These are phyloP conservation scores for Zoysia japonica DNA, from an alignment of 176 grass and related monocot species.

Conservation along the genomic window DNA sequence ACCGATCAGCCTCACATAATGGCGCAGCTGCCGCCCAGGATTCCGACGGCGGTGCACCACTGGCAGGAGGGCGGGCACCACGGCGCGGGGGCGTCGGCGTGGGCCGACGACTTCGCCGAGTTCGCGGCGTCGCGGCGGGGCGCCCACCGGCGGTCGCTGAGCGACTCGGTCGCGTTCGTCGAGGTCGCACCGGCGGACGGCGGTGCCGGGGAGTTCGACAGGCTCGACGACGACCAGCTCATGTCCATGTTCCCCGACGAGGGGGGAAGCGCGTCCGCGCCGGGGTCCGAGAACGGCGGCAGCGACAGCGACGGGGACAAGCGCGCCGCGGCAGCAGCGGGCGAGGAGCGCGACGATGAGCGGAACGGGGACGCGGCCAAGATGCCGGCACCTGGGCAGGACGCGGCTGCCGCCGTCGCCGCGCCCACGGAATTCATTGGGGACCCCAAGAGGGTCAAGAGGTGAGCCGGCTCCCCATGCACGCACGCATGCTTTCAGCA, in stretches of 20 bases:
- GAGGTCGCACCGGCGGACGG: slow-evolving; percentile 55
- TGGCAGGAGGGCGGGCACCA: slow-evolving; percentile 39
- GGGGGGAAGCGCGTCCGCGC: slow-evolving; percentile 22
- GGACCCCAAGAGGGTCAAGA: slow-evolving; percentile 94
- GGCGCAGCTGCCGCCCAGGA: slow-evolving; percentile 61
- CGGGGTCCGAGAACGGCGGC: slow-evolving; percentile 42
- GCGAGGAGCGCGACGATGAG: slow-evolving; percentile 24
- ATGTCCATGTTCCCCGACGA: slow-evolving; percentile 97
- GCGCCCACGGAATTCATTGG: slow-evolving; percentile 32
- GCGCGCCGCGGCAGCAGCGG: background rate
- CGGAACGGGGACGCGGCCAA: slow-evolving; percentile 14
- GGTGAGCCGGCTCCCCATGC: slow-evolving; percentile 36
- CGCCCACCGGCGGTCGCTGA: slow-evolving; percentile 71
- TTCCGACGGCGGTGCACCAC: slow-evolving; percentile 50
- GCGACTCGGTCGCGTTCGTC: slow-evolving; percentile 92
- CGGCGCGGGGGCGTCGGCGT: slow-evolving; percentile 3
- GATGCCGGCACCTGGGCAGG: background rate
- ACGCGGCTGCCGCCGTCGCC: background rate
- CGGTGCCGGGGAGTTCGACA: slow-evolving; percentile 61
- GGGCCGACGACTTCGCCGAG: slow-evolving; percentile 80
- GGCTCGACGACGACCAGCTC: slow-evolving; percentile 94
- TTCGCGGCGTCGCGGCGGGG: slow-evolving; percentile 73
- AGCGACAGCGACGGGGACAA: slow-evolving; percentile 48
- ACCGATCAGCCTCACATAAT: background rate
- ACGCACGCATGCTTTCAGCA: background rate